Conservation (phyloP, 768 basidiomycete species). For the Favolaschia claudopus region DNA sequence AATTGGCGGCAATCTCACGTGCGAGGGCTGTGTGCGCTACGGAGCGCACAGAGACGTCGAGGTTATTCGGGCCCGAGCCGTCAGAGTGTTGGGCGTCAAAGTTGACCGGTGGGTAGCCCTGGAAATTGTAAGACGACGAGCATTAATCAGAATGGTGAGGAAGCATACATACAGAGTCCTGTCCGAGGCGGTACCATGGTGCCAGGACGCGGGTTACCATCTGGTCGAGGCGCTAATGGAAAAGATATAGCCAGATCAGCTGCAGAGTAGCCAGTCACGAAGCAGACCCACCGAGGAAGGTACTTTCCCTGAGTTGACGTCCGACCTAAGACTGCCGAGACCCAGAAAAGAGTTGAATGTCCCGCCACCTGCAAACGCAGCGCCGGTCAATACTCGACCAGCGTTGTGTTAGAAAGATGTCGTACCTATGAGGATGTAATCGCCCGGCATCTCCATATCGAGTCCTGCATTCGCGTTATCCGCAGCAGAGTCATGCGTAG, state of each 20-base stretch:
- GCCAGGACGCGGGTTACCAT: conserved; percentile 58
- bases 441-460: not conserved
- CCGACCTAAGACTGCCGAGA: conserved; percentile 35
- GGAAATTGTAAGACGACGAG: conserved; percentile 6
- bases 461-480: not conserved
- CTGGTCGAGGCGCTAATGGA: conserved; percentile 45
- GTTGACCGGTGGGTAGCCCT: conserved; percentile 55
- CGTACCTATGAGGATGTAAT: conserved; percentile 53
- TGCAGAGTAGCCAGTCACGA: too few species aligned
- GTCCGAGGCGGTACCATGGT: conserved; percentile 53
- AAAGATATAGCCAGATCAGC: too few species aligned
- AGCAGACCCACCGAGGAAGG: not conserved
- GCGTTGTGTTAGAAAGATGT: too few species aligned
- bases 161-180: conserved; percentile 47
- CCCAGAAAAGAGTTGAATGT: conserved; percentile 32
- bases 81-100: conserved; percentile 54
- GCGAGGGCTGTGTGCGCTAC: conserved; percentile 57
- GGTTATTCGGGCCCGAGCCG: conserved; percentile 52
- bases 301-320: conserved; percentile 44
- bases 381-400: too few species aligned
- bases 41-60: conserved; percentile 50
- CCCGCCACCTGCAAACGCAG: conserved; percentile 45
- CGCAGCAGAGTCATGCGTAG: conserved; percentile 42
- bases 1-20: conserved; percentile 69
- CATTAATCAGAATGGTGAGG: not conserved